Percentiles rank a stretch among this genome's conserved stretches.
Evolutionary conservation across 176 grass and related monocot species (phyloP).

Genomic region (Dactylis glomerata): DNA sequence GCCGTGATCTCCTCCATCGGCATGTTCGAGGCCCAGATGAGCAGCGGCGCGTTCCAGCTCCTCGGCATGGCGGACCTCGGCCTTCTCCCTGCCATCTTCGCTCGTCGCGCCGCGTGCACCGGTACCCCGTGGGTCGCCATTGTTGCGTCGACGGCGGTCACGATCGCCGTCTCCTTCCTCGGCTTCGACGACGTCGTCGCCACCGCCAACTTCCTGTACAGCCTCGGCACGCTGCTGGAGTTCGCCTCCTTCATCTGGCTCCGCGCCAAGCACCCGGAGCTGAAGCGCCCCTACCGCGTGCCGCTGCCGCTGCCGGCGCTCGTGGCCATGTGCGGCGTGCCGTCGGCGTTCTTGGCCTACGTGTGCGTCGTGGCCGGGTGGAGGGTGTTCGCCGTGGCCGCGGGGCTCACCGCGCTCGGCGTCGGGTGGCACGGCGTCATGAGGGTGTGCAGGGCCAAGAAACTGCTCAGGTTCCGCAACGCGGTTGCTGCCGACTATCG

Average conservation of each 20-base stretch:
- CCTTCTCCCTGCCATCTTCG: conserved; percentile 45
- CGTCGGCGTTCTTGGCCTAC: conserved; percentile 31
- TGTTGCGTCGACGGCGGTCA: conserved; percentile 19
- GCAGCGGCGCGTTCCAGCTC: conserved; percentile 50
- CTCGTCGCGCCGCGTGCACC: conserved; percentile 8
- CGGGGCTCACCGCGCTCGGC: conserved; percentile 12
- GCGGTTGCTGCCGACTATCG: not conserved
- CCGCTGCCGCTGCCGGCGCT: conserved; percentile 30
- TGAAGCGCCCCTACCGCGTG: conserved; percentile 46
- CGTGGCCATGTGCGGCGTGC: conserved; percentile 21
- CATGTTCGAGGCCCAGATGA: conserved; percentile 57
- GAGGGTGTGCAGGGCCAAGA: conserved; percentile 41
- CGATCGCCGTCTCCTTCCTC: conserved; percentile 43
- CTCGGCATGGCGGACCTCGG: conserved; percentile 62
- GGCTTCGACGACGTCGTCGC: conserved; percentile 54
- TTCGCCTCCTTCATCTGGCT: conserved; percentile 52
- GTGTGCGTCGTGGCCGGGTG: conserved; percentile 20
- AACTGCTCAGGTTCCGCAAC: conserved; percentile 41
- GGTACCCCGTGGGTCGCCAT: conserved; percentile 46
- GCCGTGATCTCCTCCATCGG: conserved; percentile 46
- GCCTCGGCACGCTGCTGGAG: conserved; percentile 50
- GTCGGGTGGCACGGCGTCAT: conserved; percentile 24
- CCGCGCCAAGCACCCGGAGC: conserved; percentile 7
- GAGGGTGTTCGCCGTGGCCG: conserved; percentile 28
- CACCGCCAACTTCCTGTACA: conserved; percentile 47